Evolutionary conservation across 2,329 filamentous ascomycete genomes (phyloP).

Genomic region (Clarireedia monteithiana): DNA sequence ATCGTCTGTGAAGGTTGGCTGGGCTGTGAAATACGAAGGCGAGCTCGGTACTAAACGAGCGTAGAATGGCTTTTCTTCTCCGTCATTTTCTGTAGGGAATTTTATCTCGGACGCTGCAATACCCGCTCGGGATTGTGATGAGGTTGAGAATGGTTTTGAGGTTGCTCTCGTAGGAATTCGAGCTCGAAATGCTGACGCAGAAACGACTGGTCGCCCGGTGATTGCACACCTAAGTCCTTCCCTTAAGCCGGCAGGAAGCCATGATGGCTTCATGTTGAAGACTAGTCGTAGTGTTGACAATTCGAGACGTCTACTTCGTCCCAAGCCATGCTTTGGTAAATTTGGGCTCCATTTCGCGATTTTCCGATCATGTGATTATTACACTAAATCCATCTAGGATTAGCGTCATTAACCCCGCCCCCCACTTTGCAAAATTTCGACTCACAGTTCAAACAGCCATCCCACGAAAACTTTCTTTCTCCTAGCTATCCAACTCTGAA

Average conservation of each 20-base stretch:
- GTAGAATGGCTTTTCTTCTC: constrained; percentile 30
- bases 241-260: constrained; percentile 23
- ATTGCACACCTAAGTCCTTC: constrained; percentile 22
- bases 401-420: constrained; percentile 2
- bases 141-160: constrained; percentile 24
- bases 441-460: constrained; percentile 4
- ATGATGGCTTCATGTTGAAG: constrained; percentile 27
- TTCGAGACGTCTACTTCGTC: background rate
- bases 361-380: constrained; percentile 5
- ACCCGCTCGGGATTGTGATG: constrained; percentile 27
- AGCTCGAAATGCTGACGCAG: constrained; percentile 11
- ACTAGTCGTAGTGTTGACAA: constrained; percentile 2
- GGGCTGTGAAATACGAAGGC: constrained; percentile 89
- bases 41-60: constrained; percentile 76
- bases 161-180: constrained; percentile 11
- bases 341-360: constrained; percentile 2
- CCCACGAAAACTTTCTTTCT: constrained; percentile 7
- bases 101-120: constrained; percentile 38
- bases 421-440: constrained; percentile 9
- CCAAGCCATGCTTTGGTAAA: background rate
- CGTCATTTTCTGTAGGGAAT: constrained; percentile 27
- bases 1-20: constrained; percentile 79
- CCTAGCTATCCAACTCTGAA: constrained; percentile 10
- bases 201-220: constrained; percentile 10
- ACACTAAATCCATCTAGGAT: background rate